These are phyloP conservation scores for Solanum commersonii DNA, from an alignment of 257 asterid genomes.

Conservation along the genomic window DNA sequence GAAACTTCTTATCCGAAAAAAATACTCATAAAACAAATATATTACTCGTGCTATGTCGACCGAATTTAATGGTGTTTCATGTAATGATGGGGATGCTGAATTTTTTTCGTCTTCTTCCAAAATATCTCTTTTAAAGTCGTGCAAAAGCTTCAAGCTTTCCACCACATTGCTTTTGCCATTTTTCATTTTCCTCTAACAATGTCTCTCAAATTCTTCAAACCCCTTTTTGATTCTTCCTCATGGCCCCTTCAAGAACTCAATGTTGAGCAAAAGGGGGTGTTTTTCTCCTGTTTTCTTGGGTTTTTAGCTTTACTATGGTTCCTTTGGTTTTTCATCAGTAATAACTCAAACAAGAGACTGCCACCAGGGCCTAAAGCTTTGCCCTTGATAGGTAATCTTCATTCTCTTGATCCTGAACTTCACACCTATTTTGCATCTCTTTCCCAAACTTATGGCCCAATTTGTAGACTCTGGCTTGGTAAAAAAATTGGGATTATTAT, in stretches of 20 bases:
- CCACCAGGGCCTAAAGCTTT: conserved; percentile 61
- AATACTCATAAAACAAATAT: too few relatives aligned
- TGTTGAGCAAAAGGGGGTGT: not conserved
- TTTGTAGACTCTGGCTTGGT: conserved; percentile 48
- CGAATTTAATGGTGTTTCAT: too few relatives aligned
- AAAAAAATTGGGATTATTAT: conserved; percentile 40
- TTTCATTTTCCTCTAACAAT: not conserved
- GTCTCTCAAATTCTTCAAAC: not conserved
- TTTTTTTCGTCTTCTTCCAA: not conserved
- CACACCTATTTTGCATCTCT: conserved; percentile 44
- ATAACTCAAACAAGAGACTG: not conserved
- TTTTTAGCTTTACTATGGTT: conserved; percentile 26
- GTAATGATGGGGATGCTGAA: not conserved
- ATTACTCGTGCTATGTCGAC: fast-evolving
- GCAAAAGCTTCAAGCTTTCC: not conserved
- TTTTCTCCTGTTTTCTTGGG: conserved; percentile 10
- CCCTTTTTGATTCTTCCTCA: not conserved
- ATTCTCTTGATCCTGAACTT: conserved; percentile 68
- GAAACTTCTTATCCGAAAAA: too few relatives aligned
- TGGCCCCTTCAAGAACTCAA: not conserved
- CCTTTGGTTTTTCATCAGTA: not conserved
- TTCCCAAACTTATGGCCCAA: conserved; percentile 44
- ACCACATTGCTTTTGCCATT: not conserved
- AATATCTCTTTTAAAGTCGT: not conserved
- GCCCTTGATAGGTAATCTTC: conserved; percentile 62